A percentile compares a stretch with the other conserved stretches of the same genome.
Evolutionary conservation across 2,329 filamentous ascomycete species (phyloP).

Genomic region (Microsporum audouinii): DNA sequence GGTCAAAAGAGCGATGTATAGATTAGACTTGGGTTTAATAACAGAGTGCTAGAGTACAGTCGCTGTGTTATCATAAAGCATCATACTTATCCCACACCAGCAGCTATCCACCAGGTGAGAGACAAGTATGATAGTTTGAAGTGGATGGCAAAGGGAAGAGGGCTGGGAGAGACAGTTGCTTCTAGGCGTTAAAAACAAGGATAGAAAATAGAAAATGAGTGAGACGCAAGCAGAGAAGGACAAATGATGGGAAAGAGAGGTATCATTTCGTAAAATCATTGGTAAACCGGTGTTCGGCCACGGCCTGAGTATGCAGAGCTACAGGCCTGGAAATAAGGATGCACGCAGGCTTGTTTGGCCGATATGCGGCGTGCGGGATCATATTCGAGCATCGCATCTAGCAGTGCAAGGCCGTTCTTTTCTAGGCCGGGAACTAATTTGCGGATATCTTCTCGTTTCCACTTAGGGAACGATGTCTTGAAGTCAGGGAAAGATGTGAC

Average conservation of each 20-base stretch:
- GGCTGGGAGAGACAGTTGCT: neutral
- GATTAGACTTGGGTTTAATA: neutral
- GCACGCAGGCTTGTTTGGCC: constrained; percentile 73
- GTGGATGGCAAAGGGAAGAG: neutral
- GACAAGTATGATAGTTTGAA: neutral
- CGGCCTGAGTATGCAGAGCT: constrained; percentile 40
- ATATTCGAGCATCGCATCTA: constrained; percentile 65
- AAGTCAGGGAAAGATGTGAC: constrained; percentile 93
- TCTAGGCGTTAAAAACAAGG: neutral
- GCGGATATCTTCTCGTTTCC: constrained; percentile 58
- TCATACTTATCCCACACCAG: neutral
- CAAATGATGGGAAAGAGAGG: neutral
- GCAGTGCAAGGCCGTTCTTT: constrained; percentile 40
- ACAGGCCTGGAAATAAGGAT: constrained; percentile 63
- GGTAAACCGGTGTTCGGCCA: constrained; percentile 25
- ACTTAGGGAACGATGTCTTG: constrained; percentile 86
- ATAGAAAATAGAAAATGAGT: neutral
- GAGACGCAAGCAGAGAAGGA: neutral
- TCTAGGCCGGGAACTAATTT: constrained; percentile 63
- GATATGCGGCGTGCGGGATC: constrained; percentile 79
- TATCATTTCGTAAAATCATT: constrained; percentile 22
- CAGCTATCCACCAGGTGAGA: neutral
- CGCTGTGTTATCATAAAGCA: neutral
- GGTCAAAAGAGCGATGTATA: neutral
- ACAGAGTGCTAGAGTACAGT: neutral